Evolutionary conservation across 306 rosid genomes (phyloP).

Genomic region (Albizia julibrissin): DNA sequence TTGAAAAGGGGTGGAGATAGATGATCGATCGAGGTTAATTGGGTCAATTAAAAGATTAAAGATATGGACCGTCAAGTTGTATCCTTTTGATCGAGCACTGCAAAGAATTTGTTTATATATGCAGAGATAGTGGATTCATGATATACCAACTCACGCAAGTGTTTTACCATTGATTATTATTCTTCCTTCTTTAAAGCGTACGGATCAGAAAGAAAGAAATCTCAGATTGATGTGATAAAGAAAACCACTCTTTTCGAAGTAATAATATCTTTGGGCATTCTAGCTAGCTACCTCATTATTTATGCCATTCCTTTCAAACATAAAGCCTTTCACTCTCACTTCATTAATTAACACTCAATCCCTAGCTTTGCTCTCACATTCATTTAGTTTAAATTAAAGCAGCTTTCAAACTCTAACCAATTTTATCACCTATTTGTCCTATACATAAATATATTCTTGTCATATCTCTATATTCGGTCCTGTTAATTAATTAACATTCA

Average conservation of each 20-base stretch:
- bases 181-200: background rate
- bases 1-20: no score
- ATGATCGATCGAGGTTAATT: no score
- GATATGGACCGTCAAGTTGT: background rate
- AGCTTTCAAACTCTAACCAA: background rate
- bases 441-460: background rate
- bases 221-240: background rate
- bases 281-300: background rate
- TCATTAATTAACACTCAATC: background rate
- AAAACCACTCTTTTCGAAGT: background rate
- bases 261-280: background rate
- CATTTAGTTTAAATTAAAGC: no score
- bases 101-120: background rate
- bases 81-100: background rate
- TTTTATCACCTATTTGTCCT: background rate
- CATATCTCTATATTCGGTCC: no score
- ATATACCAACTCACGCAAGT: no score
- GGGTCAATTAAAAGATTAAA: no score
- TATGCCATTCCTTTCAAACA: conserved; percentile 24
- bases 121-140: background rate
- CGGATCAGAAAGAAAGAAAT: background rate
- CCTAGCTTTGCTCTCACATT: no score
- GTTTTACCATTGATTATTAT: no score
- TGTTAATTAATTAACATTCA: no score
- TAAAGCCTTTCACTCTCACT: background rate